Evolutionary conservation across 768 basidiomycete genomes (phyloP), one percentile per base, ranked within the genome.

Genomic region (Sarcomyxa edulis): DNA sequence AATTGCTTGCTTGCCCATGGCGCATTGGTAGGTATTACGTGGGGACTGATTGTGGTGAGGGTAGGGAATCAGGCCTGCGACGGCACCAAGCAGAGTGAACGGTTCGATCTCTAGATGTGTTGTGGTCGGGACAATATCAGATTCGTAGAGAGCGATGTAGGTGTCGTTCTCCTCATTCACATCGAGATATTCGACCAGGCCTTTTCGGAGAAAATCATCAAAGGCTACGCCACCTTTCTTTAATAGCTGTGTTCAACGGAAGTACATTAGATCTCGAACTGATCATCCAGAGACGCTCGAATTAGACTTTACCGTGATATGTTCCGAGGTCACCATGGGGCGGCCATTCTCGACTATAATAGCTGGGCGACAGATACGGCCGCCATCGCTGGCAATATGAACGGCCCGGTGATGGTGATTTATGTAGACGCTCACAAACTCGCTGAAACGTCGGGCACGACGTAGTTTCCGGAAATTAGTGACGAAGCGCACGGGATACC

Each of bases 1-100:
- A 47, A 99, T 99, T 2, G 96, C 95, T 69, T 99, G 96, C 68
- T 99, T 99, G 39, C 96, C 95, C 95, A 99, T 99, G 39, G 95
- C 95, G 54, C 95, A 99, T 67, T 99, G 95, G 58, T 99, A 99
- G 7, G 96, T 99, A 54, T 99, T 99, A 39, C 96, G 85, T 3
- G 96, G 96, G 4, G 96, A 98, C 55, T 99, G 96, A 54, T 99
- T 99, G 60, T 99, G 96, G 57, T 99, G 96, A 2, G 96, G 96
- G 56, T 99, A 99, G 9, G 96, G 96, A 54, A 99, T 99, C 19
- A 99, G 77, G 32, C 96, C 96, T 4, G 96, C 96, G 33, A 99
- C 96, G 25, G 93, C 96, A 10, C 96, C 96, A 9, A 99, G 78
- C 44, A 99, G 69, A 2, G 96, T 98, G 63, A 99, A 99, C 1